Conservation (phyloP, 306 rosid genomes). For the Citrullus colocynthis region DNA sequence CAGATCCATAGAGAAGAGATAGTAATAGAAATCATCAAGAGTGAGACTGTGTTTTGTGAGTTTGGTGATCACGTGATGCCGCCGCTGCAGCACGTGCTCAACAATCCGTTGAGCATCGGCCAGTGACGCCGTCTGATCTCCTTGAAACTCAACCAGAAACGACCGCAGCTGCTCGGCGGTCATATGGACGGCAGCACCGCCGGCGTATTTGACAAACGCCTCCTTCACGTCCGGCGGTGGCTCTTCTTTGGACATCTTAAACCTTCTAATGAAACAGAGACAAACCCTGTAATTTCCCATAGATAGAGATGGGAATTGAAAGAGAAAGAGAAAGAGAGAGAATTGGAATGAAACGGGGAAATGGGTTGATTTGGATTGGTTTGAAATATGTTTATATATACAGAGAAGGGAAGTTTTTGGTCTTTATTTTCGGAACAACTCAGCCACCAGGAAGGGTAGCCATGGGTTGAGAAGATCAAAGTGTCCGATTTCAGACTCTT, state of each 20-base stretch:
- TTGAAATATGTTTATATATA: neutral
- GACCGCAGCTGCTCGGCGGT: conserved; percentile 39
- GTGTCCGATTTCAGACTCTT: neutral
- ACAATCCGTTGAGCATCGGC: conserved; percentile 31
- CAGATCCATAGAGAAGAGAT: conserved; percentile 38
- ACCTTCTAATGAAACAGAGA: conserved; percentile 58
- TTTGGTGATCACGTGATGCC: conserved; percentile 15
- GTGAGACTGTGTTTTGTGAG: conserved; percentile 13
- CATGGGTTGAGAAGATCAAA: neutral
- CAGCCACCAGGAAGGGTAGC: conserved; percentile 1
- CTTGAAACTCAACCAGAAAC: conserved; percentile 48
- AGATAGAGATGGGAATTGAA: neutral
- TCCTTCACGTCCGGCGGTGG: conserved; percentile 60
- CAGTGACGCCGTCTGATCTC: conserved; percentile 21
- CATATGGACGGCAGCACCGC: conserved; percentile 21
- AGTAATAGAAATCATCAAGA: conserved; percentile 51
- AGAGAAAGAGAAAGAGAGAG: neutral
- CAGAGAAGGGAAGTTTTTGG: neutral
- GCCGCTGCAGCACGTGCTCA: conserved; percentile 16
- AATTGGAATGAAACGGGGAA: no score
- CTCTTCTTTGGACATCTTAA: conserved; percentile 33
- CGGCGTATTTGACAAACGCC: conserved; percentile 30
- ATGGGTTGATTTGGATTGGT: neutral
- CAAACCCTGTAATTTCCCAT: conserved; percentile 84
- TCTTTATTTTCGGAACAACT: neutral